These are phyloP conservation scores for Dalechampia spathulata DNA, from an alignment of 441 rosid genomes.

Conservation along the genomic window DNA sequence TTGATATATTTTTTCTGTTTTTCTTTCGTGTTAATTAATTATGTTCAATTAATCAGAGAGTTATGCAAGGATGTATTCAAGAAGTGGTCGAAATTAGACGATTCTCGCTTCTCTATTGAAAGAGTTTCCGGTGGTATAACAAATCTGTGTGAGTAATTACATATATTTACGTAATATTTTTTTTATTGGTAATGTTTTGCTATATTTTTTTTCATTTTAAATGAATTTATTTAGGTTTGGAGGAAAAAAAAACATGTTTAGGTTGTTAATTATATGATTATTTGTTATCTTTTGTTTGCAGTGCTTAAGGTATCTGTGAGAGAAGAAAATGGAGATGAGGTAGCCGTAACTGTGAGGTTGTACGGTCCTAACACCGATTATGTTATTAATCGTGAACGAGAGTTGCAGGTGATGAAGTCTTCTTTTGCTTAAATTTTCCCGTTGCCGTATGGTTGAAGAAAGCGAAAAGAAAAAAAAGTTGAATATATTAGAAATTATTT, in stretches of 20 bases:
- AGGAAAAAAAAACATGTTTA: too few species aligned
- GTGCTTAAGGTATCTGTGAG: slow-evolving; percentile 84
- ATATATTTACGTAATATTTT: background rate
- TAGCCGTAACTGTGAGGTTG: slow-evolving; percentile 64
- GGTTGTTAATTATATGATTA: too few species aligned
- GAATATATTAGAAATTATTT: too few species aligned
- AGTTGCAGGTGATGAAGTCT: slow-evolving; percentile 49
- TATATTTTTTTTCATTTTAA: too few species aligned
- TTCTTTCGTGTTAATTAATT: too few species aligned
- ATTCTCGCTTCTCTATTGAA: slow-evolving; percentile 62
- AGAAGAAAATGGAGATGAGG: slow-evolving; percentile 46
- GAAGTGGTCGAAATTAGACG: slow-evolving; percentile 60
- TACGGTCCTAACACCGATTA: slow-evolving; percentile 94
- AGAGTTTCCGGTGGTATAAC: slow-evolving; percentile 96
- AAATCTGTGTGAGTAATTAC: slow-evolving; percentile 60
- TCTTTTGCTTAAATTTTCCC: background rate
- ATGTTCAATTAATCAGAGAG: too few species aligned
- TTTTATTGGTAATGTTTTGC: too few species aligned
- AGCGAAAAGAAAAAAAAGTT: too few species aligned
- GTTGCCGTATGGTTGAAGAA: too few species aligned
- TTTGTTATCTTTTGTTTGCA: slow-evolving; percentile 20
- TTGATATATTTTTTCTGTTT: too few species aligned
- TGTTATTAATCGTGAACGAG: slow-evolving; percentile 81
- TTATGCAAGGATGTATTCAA: slow-evolving; percentile 83
- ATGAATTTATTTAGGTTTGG: too few species aligned